A percentile compares a stretch with the other conserved stretches of the same genome.
phyloP scores from a whole-genome alignment of 2,329 filamentous ascomycete genomes.

The Juglanconis sp. region DNA sequence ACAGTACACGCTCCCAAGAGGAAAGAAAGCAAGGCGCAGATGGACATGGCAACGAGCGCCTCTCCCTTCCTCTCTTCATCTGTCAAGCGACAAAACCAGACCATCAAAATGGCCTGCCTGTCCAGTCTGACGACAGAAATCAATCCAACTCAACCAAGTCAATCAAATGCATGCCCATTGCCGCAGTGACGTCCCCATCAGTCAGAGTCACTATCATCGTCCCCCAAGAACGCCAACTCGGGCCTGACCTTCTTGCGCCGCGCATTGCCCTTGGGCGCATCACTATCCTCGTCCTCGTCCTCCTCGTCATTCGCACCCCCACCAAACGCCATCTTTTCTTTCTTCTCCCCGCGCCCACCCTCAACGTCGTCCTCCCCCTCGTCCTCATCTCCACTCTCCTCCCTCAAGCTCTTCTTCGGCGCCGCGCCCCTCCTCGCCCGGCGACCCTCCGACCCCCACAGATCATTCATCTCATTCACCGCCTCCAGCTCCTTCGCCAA shows the following conservation, averaged over 20 bases:
- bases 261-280: constrained; percentile 38
- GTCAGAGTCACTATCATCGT: constrained; percentile 68
- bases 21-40: too few species aligned
- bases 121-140: background rate
- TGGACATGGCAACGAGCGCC: too few species aligned
- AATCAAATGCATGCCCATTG: background rate
- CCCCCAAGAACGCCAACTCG: constrained; percentile 64
- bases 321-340: constrained; percentile 24
- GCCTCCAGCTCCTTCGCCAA: constrained; percentile 79
- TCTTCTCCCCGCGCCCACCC: constrained; percentile 26
- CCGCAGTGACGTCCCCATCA: constrained; percentile 27
- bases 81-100: constrained; percentile 33
- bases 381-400: constrained; percentile 26
- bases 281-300: constrained; percentile 27
- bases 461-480: constrained; percentile 75
- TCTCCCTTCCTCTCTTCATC: constrained; percentile 26
- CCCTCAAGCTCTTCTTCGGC: constrained; percentile 35
- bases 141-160: background rate
- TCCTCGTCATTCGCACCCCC: constrained; percentile 25
- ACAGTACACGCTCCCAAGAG: background rate
- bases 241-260: constrained; percentile 44
- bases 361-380: constrained; percentile 23
- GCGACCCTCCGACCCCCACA: constrained; percentile 60
- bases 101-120: too few species aligned
- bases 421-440: constrained; percentile 41